Conservation (phyloP, 2,329 filamentous ascomycete genomes). For the Orbilia javanica region DNA sequence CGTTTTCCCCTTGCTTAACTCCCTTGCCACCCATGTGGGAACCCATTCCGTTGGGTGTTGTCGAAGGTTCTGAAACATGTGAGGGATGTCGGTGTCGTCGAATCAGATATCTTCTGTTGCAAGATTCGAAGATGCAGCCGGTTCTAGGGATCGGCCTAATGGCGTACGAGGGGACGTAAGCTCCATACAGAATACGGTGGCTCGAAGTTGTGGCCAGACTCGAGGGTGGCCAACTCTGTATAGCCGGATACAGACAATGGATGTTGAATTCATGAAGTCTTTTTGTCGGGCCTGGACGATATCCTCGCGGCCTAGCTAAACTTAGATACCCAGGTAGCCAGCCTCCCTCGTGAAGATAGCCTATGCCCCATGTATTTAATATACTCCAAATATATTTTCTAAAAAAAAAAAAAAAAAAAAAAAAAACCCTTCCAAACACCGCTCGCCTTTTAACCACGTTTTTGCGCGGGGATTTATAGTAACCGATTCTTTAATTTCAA, state of each 20-base stretch:
- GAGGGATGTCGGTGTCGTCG: slow-evolving; percentile 14
- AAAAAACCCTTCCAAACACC: not conserved
- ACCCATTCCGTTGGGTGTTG: slow-evolving; percentile 4
- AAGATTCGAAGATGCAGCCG: slow-evolving; percentile 6
- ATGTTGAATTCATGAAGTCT: not conserved
- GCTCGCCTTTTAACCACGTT: not conserved
- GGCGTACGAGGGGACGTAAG: slow-evolving; percentile 13
- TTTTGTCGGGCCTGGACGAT: not conserved
- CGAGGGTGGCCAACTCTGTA: not conserved
- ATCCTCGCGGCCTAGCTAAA: no score
- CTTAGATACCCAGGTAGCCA: not conserved
- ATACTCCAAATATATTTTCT: no score
- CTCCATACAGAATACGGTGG: not conserved
- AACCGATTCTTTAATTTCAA: not conserved
- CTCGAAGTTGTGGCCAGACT: not conserved
- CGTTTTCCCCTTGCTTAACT: slow-evolving; percentile 21
- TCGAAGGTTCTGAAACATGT: slow-evolving; percentile 19
- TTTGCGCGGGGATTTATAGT: not conserved
- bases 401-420: no score
- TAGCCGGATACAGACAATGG: no score
- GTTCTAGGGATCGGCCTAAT: slow-evolving; percentile 4
- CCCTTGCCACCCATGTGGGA: slow-evolving; percentile 33
- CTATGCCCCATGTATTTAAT: no score
- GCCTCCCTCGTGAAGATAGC: no score
- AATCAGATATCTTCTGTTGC: slow-evolving; percentile 19